Evolutionary conservation across 2,329 filamentous ascomycete species (phyloP).

Genomic region (Amphichorda felina): DNA sequence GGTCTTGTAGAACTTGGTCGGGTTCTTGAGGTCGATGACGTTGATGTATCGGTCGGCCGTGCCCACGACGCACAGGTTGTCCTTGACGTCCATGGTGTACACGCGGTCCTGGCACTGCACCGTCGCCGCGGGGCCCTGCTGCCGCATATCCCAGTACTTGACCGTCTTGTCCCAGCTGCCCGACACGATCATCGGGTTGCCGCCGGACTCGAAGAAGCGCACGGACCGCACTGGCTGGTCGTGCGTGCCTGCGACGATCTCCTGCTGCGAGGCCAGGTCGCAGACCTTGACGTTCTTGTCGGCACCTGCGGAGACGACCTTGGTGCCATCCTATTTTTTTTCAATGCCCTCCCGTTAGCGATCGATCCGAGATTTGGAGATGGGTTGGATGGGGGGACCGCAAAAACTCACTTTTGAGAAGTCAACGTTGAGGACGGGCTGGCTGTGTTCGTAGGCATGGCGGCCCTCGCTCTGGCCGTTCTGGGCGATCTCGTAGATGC

Average conservation of each 20-base stretch:
- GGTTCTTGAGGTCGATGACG: conserved; percentile 81
- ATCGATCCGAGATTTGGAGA: too few species aligned
- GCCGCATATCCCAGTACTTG: conserved; percentile 78
- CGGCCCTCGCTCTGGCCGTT: conserved; percentile 75
- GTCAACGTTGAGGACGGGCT: conserved; percentile 70
- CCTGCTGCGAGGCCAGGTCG: conserved; percentile 60
- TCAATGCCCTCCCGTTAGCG: neutral
- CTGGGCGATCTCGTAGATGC: conserved; percentile 82
- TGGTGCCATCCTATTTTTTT: conserved; percentile 72
- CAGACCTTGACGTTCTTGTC: conserved; percentile 86
- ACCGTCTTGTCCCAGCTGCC: conserved; percentile 87
- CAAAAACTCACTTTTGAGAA: conserved; percentile 69
- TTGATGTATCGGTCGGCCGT: conserved; percentile 96
- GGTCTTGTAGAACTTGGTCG: conserved; percentile 88
- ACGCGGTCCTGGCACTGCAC: conserved; percentile 64
- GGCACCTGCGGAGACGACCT: conserved; percentile 76
- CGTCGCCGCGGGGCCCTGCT: conserved; percentile 50
- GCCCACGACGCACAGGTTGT: conserved; percentile 79
- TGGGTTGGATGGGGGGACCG: neutral
- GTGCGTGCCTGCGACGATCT: conserved; percentile 69
- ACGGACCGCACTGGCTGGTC: conserved; percentile 72
- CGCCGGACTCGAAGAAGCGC: conserved; percentile 63
- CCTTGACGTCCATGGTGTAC: conserved; percentile 85
- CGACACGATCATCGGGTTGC: conserved; percentile 74
- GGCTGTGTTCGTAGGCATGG: conserved; percentile 76